Percentiles rank a stretch among this genome's conserved stretches.
Evolutionary conservation across 306 rosid genomes (phyloP).

Genomic region (Ochetophila trinervis): DNA sequence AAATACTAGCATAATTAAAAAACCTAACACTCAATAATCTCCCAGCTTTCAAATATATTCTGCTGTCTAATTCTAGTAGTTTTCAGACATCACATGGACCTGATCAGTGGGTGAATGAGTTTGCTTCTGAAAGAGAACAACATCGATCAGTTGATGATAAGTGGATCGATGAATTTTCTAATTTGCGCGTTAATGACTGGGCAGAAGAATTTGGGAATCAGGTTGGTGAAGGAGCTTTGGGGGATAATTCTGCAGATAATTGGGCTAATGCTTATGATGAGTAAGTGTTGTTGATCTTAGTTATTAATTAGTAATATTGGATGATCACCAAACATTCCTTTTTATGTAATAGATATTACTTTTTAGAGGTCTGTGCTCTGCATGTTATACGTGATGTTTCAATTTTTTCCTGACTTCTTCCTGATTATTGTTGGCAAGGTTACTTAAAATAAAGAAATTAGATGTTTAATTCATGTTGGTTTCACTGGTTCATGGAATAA

Average conservation of each 20-base stretch:
- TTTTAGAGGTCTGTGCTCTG: not conserved
- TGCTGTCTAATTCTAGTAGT: slow-evolving; percentile 29
- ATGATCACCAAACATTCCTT: not conserved
- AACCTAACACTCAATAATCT: not conserved
- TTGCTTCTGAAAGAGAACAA: slow-evolving; percentile 42
- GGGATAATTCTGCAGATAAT: slow-evolving; percentile 52
- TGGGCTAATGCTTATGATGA: slow-evolving; percentile 90
- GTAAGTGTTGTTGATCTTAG: slow-evolving; percentile 48
- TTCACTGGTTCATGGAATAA: slow-evolving; percentile 2
- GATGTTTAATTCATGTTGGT: not conserved
- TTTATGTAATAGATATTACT: not conserved
- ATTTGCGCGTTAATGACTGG: slow-evolving; percentile 83
- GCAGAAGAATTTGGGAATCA: slow-evolving; percentile 86
- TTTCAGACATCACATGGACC: slow-evolving; percentile 62
- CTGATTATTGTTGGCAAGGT: not conserved
- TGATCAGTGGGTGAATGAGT: slow-evolving; percentile 86
- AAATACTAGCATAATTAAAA: too few relatives aligned
- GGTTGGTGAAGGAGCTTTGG: slow-evolving; percentile 68
- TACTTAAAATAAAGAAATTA: not conserved
- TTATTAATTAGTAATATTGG: not conserved
- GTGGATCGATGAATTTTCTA: slow-evolving; percentile 93
- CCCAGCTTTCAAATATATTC: not conserved
- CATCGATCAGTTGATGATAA: slow-evolving; percentile 58
- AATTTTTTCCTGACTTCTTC: not conserved
- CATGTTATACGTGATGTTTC: not conserved